These are phyloP conservation scores for Microbotryum silenes-acaulis DNA, from an alignment of 1,284 basidiomycete genomes.

Conservation along the genomic window DNA sequence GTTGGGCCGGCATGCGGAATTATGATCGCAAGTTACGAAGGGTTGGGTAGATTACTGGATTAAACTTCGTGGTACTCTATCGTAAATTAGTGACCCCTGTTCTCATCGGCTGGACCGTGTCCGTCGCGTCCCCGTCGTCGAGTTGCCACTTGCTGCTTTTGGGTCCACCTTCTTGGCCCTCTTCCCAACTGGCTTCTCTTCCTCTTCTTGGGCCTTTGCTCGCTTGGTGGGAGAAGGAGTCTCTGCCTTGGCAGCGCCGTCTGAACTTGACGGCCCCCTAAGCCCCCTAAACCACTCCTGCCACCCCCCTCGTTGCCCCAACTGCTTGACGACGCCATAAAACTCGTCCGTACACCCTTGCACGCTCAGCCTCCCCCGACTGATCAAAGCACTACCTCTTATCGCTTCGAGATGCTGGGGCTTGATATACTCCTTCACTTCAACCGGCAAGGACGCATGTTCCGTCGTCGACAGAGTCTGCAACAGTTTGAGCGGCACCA, in stretches of 20 bases:
- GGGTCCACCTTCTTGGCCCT: too few relatives aligned
- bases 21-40: constrained; percentile 90
- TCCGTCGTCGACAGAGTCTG: constrained; percentile 51
- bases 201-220: too few relatives aligned
- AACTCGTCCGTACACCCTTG: constrained; percentile 66
- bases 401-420: constrained; percentile 41
- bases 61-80: too few relatives aligned
- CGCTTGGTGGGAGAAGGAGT: too few relatives aligned
- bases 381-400: constrained; percentile 69
- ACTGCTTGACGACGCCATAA: constrained; percentile 57
- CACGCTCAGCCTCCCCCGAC: constrained; percentile 75
- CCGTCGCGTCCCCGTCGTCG: too few relatives aligned
- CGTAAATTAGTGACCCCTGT: too few relatives aligned
- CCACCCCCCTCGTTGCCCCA: constrained; percentile 63
- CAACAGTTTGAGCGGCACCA: constrained; percentile 70
- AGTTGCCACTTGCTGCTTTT: too few relatives aligned
- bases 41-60: constrained; percentile 4
- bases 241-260: too few relatives aligned
- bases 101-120: too few relatives aligned
- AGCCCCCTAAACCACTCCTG: constrained; percentile 32
- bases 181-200: too few relatives aligned
- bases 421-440: constrained; percentile 44
- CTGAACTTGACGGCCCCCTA: too few relatives aligned
- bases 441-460: constrained; percentile 43
- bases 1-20: constrained; percentile 96